Base-by-base conservation (phyloP, 1,139 yeast species). In the Chernovozyma aurita region DNA sequence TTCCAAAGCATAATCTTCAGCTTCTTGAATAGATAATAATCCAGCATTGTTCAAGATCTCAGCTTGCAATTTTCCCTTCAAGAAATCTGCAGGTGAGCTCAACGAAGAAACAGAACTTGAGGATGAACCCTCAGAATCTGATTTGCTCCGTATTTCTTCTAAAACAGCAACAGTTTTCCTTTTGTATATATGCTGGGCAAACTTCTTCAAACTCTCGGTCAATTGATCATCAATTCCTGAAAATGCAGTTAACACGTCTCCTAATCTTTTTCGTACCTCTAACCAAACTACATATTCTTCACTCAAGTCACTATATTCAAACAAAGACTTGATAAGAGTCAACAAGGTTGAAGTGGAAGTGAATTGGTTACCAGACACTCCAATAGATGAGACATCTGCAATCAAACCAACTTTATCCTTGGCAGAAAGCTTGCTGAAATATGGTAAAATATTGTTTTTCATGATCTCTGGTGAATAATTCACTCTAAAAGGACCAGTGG, bases 391-490 rank as follows among this genome's bases (percentile, higher is more conserved):
- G 2, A 76, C 63, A 53, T 83, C 94, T 5, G 85, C 80, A 38
- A 83, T 64, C 35, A 84, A 57, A 3, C 86, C 88, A 42, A 82
- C 76, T 49, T 76, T 76, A 52, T 84, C 90, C 37, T 72, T 72
- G 6, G 75, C 57, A 3, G 81, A 63, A 31, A 83, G 61, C 37
- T 64, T 53, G 29, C 59, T 61, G 37, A 75, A 62, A 37, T 67
- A 57, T 3, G 70, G 60, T 32, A 76, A 58, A 36, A 79, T 67
- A 34, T 65, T 58, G 7, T 60, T 53, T 25, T 60, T 51, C 46
- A 80, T 62, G 15, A 82, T 58, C 8, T 57, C 57, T 3, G 70
- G 61, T 18, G 80, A 73, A 54, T 84, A 85, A 46, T 73, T 72
- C 36, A 81, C 87, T 40, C 92, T 71, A 55, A 77, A 83, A 35